Percentiles rank a stretch among this genome's conserved stretches.
These are phyloP conservation scores for Dactylellina drechsleri DNA, from an alignment of 2,329 filamentous ascomycete genomes.

Conservation along the genomic window DNA sequence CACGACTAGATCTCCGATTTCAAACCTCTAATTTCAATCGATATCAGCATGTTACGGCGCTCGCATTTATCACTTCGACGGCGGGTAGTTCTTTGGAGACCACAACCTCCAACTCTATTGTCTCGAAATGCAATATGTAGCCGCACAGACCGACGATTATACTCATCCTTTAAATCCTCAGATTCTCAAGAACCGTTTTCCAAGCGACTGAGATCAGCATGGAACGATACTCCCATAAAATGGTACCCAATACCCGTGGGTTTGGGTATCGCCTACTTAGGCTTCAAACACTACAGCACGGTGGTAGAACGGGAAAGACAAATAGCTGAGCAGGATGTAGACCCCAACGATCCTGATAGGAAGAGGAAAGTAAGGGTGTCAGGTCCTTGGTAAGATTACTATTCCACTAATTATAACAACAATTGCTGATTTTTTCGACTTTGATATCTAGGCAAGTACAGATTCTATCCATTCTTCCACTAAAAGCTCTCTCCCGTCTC, in stretches of 20 bases:
- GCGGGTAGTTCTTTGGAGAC: constrained; percentile 10
- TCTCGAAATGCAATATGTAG: constrained; percentile 2
- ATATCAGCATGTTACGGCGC: constrained; percentile 37
- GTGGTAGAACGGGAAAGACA: constrained; percentile 68
- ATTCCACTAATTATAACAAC: neutral
- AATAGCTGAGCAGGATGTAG: constrained; percentile 64
- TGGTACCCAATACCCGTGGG: constrained; percentile 93
- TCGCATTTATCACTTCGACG: constrained; percentile 24
- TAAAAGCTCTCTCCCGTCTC: constrained; percentile 87
- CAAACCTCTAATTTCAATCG: constrained; percentile 6
- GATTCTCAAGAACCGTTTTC: constrained; percentile 29
- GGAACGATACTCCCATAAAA: constrained; percentile 74
- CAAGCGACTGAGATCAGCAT: constrained; percentile 59
- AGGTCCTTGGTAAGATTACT: constrained; percentile 76
- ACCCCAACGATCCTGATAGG: constrained; percentile 66
- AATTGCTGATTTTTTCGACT: neutral
- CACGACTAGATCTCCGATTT: neutral
- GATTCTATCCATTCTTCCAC: constrained; percentile 89
- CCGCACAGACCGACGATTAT: neutral
- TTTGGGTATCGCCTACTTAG: constrained; percentile 84
- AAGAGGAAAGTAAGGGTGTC: constrained; percentile 77
- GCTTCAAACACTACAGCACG: constrained; percentile 84
- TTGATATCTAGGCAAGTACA: constrained; percentile 74
- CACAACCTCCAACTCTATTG: constrained; percentile 12
- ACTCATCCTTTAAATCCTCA: constrained; percentile 23